These are phyloP conservation scores for Pulveroboletus sp. DNA, from an alignment of 768 basidiomycete species.

Conservation along the genomic window DNA sequence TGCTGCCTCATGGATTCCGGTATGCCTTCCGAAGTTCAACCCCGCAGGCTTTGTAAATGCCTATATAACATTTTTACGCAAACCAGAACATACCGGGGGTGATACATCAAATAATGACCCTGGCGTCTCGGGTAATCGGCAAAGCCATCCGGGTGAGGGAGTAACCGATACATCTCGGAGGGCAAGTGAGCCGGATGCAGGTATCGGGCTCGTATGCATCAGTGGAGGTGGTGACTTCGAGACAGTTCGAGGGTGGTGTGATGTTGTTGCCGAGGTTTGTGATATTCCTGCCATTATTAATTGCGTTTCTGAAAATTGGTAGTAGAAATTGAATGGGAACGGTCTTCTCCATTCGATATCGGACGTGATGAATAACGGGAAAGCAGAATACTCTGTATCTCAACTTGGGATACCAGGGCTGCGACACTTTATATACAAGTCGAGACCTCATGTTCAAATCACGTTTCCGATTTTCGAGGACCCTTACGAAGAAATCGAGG, in stretches of 20 bases:
- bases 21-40: conserved; percentile 95
- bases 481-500: conserved; percentile 63
- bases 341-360: conserved; percentile 51
- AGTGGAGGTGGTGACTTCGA: conserved; percentile 84
- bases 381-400: conserved; percentile 63
- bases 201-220: conserved; percentile 72
- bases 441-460: conserved; percentile 82
- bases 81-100: conserved; percentile 24
- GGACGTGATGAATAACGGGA: conserved; percentile 42
- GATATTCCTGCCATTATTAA: neutral
- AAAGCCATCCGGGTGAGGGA: conserved; percentile 1
- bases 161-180: conserved; percentile 2
- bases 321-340: conserved; percentile 61
- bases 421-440: conserved; percentile 94
- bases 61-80: conserved; percentile 71
- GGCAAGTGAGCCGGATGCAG: conserved; percentile 27
- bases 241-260: conserved; percentile 73
- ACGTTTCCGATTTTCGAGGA: conserved; percentile 85
- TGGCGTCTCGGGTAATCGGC: neutral
- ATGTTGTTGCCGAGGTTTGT: conserved; percentile 55
- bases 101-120: conserved; percentile 1
- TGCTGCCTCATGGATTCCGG: conserved; percentile 88
- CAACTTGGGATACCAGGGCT: conserved; percentile 86
- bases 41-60: conserved; percentile 86
- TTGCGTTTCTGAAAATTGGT: neutral